These are phyloP conservation scores for Saccharomycopsis javanensis DNA, from an alignment of 805 yeast species.

Conservation along the genomic window DNA sequence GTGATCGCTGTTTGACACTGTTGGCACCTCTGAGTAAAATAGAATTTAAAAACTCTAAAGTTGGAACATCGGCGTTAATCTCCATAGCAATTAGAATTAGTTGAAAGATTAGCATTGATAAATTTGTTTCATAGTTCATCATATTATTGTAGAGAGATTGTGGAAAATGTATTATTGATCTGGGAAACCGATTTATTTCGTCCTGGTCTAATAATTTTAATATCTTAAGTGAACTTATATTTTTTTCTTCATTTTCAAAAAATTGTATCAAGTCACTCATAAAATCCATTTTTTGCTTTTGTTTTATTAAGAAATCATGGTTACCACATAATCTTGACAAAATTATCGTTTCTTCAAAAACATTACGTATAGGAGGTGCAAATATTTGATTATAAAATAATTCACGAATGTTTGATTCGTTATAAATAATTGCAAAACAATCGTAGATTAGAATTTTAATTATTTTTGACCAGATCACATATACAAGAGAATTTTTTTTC, in stretches of 20 bases:
- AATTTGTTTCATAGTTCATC: conserved; percentile 1
- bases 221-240: neutral
- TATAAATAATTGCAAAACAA: conserved; percentile 8
- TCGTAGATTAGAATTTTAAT: conserved; percentile 6
- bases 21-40: neutral
- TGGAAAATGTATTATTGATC: neutral
- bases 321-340: conserved; percentile 1
- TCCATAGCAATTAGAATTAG: conserved; percentile 5
- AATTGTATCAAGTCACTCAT: neutral
- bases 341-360: conserved; percentile 5
- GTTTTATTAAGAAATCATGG: neutral
- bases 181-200: neutral
- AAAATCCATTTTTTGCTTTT: conserved; percentile 1
- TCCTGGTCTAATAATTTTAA: neutral
- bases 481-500: neutral
- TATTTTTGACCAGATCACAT: neutral
- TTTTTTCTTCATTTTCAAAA: neutral
- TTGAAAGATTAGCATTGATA: conserved; percentile 2
- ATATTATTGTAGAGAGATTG: conserved; percentile 1
- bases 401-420: conserved; percentile 1
- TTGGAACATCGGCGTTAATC: conserved; percentile 4
- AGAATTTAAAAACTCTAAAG: conserved; percentile 6
- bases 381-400: conserved; percentile 2
- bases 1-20: neutral
- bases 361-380: conserved; percentile 9